Percentiles rank a stretch among this genome's conserved stretches.
Evolutionary conservation across 1,284 basidiomycete genomes (phyloP).

Genomic region (Exobasidium rhododendri): DNA sequence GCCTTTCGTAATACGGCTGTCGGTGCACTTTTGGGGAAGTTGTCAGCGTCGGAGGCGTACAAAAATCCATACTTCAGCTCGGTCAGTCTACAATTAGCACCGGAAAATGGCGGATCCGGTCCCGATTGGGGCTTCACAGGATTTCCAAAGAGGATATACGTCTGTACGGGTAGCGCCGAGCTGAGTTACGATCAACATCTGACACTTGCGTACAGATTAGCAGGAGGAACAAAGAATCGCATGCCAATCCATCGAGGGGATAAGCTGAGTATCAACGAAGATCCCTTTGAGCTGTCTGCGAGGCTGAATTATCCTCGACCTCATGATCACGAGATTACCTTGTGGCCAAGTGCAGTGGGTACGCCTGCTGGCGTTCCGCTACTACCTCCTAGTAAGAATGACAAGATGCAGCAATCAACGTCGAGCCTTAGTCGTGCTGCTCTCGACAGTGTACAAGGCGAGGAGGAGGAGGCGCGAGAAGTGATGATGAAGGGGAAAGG

Average conservation of each 20-base stretch:
- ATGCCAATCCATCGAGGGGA: slow-evolving; percentile 36
- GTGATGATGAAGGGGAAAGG: too few species aligned
- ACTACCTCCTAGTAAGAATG: neutral
- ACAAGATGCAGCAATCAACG: neutral
- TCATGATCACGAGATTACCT: slow-evolving; percentile 20
- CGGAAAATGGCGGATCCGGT: slow-evolving; percentile 24
- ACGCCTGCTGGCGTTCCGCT: slow-evolving; percentile 4
- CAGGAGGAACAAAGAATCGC: slow-evolving; percentile 31
- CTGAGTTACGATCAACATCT: slow-evolving; percentile 48
- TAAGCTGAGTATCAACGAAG: slow-evolving; percentile 19
- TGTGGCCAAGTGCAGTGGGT: slow-evolving; percentile 13
- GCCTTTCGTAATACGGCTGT: slow-evolving; percentile 50
- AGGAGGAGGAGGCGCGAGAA: neutral
- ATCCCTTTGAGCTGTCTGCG: slow-evolving; percentile 31
- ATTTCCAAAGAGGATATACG: slow-evolving; percentile 38
- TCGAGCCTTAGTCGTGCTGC: neutral
- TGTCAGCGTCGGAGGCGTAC: slow-evolving; percentile 47
- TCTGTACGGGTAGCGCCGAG: slow-evolving; percentile 43
- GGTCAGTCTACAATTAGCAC: slow-evolving; percentile 42
- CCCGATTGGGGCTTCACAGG: slow-evolving; percentile 46
- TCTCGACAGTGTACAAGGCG: neutral
- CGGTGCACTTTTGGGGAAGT: slow-evolving; percentile 38
- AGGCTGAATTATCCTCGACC: slow-evolving; percentile 35
- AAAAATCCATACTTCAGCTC: slow-evolving; percentile 48
- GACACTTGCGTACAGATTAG: slow-evolving; percentile 45